Evolutionary conservation across 192 early-diverging fungal genomes (phyloP).

Genomic region (Coemansia furcata): DNA sequence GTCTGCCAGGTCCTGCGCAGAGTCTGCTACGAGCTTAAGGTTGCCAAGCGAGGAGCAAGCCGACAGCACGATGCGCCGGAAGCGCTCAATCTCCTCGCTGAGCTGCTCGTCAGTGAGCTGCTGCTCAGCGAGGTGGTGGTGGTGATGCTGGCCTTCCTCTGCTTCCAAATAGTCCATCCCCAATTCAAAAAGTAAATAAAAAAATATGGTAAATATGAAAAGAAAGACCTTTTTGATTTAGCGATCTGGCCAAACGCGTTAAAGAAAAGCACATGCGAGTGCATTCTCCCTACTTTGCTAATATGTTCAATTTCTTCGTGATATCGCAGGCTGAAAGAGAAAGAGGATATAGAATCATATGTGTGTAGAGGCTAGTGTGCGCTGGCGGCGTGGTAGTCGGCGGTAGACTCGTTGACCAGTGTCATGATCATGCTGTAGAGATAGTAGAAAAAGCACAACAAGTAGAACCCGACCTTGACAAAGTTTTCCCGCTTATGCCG

Average conservation of each 20-base stretch:
- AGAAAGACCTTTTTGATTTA: neutral
- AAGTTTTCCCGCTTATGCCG: constrained; percentile 96
- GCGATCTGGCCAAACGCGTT: neutral
- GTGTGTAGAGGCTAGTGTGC: constrained; percentile 10
- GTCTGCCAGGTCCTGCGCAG: constrained; percentile 10
- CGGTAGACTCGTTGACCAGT: constrained; percentile 53
- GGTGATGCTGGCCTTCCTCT: constrained; percentile 8
- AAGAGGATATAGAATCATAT: neutral
- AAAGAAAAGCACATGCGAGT: neutral
- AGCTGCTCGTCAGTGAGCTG: constrained; percentile 28
- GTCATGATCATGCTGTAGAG: constrained; percentile 70
- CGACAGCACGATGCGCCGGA: constrained; percentile 60
- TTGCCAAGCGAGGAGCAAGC: constrained; percentile 83
- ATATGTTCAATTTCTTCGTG: neutral
- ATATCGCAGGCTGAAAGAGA: constrained; percentile 1
- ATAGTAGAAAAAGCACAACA: constrained; percentile 94
- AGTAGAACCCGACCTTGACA: constrained; percentile 94
- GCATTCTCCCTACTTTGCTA: neutral
- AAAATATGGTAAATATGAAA: neutral
- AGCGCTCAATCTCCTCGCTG: constrained; percentile 33
- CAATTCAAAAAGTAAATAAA: neutral
- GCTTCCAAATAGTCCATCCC: neutral
- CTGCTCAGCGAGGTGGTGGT: neutral
- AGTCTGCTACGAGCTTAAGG: constrained; percentile 54
- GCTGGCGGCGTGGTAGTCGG: constrained; percentile 25